Percentiles rank a stretch among this genome's conserved stretches.
phyloP scores from a whole-genome alignment of 495 filamentous ascomycete species.

The Friedmanniomyces endolithicus region DNA sequence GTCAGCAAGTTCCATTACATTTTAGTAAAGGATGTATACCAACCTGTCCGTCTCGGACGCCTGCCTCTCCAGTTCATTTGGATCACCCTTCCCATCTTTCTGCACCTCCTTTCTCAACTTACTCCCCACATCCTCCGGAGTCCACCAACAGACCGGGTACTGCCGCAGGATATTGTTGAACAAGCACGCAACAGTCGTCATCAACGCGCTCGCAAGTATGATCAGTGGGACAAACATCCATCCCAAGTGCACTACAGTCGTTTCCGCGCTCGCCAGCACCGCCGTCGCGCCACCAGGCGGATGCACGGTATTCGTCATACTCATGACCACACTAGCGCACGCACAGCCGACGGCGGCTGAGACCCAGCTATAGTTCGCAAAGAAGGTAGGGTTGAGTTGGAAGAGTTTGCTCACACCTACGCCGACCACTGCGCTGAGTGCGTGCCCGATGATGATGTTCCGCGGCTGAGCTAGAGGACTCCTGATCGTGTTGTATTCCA shows the following conservation, averaged over 20 bases:
- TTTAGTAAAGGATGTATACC: background rate
- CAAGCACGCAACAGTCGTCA: slow-evolving; percentile 52
- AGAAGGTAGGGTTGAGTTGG: slow-evolving; percentile 36
- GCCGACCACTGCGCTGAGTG: slow-evolving; percentile 54
- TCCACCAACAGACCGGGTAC: slow-evolving; percentile 75
- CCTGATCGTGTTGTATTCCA: slow-evolving; percentile 40
- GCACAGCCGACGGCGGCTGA: slow-evolving; percentile 60
- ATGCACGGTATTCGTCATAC: slow-evolving; percentile 64
- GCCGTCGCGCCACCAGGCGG: slow-evolving; percentile 85
- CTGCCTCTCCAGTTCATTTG: slow-evolving; percentile 17
- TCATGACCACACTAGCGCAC: slow-evolving; percentile 58
- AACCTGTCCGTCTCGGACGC: slow-evolving; percentile 3
- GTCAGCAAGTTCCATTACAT: background rate
- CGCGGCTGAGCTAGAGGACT: slow-evolving; percentile 78
- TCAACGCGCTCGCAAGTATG: slow-evolving; percentile 49
- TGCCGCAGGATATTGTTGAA: slow-evolving; percentile 66
- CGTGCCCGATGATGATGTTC: slow-evolving; percentile 59
- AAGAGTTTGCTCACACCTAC: slow-evolving; percentile 63
- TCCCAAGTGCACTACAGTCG: slow-evolving; percentile 44
- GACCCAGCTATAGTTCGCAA: slow-evolving; percentile 48
- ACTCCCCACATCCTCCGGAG: slow-evolving; percentile 28
- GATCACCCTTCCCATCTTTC: slow-evolving; percentile 19
- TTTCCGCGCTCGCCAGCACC: slow-evolving; percentile 57
- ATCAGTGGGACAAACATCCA: slow-evolving; percentile 65
- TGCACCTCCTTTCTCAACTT: slow-evolving; percentile 19